Evolutionary conservation across 2,329 filamentous ascomycete species (phyloP).

Genomic region (Fusarium decemcellulare): DNA sequence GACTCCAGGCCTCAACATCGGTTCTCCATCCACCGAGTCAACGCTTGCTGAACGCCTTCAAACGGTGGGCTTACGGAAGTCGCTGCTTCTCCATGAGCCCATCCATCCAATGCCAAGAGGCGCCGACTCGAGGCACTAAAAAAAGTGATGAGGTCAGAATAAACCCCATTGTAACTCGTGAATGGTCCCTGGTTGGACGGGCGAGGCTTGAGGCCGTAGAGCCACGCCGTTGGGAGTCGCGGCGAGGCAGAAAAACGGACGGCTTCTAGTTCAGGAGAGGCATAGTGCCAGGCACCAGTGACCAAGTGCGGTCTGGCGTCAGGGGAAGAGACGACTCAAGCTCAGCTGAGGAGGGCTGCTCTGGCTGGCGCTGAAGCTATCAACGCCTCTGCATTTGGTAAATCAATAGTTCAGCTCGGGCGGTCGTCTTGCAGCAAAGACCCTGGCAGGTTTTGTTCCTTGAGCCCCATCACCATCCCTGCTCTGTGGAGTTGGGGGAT

Average conservation of each 20-base stretch:
- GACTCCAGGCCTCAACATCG: not conserved
- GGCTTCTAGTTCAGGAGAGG: conserved; percentile 19
- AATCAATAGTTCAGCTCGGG: conserved; percentile 34
- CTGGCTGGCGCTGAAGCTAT: conserved; percentile 28
- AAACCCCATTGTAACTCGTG: not conserved
- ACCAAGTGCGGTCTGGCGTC: not conserved
- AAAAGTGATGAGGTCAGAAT: conserved; percentile 6
- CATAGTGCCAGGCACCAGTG: not conserved
- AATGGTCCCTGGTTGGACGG: not conserved
- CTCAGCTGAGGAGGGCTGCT: conserved; percentile 4
- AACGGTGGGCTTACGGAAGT: conserved; percentile 7
- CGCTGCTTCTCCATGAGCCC: conserved; percentile 5
- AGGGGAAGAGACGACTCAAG: not conserved
- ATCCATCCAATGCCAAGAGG: conserved; percentile 7
- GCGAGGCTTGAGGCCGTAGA: not conserved
- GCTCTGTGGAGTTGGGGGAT: not conserved
- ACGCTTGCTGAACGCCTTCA: not conserved
- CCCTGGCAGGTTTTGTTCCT: not conserved
- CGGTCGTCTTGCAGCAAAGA: not conserved
- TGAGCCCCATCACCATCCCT: not conserved
- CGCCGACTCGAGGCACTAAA: not conserved
- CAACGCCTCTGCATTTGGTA: conserved; percentile 22
- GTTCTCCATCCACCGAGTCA: not conserved
- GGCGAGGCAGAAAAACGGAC: not conserved
- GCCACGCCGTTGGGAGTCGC: not conserved